A percentile compares a stretch with the other conserved stretches of the same genome.
These are phyloP conservation scores for Penicillium chermesinum DNA, from an alignment of 495 filamentous ascomycete species.

Conservation along the genomic window DNA sequence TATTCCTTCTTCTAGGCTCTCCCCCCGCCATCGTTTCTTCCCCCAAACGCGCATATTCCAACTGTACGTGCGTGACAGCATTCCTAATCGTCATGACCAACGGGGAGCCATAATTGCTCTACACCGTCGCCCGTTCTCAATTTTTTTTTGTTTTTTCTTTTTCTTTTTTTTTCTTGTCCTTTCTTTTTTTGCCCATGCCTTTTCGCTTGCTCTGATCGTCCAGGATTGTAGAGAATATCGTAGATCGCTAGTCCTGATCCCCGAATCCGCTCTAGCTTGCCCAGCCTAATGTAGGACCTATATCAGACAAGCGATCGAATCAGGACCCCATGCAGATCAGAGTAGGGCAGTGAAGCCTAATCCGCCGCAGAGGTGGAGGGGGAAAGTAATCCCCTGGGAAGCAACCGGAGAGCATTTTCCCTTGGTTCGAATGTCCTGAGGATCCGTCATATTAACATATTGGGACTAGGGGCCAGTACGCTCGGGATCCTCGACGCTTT, in stretches of 20 bases:
- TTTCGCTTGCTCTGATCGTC: too few species aligned
- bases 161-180: not conserved
- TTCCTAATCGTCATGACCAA: constrained; percentile 14
- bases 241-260: not conserved
- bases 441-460: constrained; percentile 49
- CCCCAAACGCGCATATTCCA: constrained; percentile 4
- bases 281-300: not conserved
- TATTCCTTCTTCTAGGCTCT: constrained; percentile 1
- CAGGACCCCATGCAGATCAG: not conserved
- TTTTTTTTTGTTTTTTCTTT: not conserved
- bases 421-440: constrained; percentile 31
- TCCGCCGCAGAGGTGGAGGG: not conserved
- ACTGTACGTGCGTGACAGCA: constrained; percentile 21
- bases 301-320: not conserved
- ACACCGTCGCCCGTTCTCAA: not conserved
- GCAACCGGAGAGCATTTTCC: constrained; percentile 4
- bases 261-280: not conserved
- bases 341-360: not conserved
- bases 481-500: constrained; percentile 38
- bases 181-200: not conserved
- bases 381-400: not conserved
- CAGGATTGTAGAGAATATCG: too few species aligned
- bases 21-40: not conserved
- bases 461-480: constrained; percentile 42
- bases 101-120: not conserved